Evolutionary conservation across 345 rosid species (phyloP).

Genomic region (Hirschfeldia incana): DNA sequence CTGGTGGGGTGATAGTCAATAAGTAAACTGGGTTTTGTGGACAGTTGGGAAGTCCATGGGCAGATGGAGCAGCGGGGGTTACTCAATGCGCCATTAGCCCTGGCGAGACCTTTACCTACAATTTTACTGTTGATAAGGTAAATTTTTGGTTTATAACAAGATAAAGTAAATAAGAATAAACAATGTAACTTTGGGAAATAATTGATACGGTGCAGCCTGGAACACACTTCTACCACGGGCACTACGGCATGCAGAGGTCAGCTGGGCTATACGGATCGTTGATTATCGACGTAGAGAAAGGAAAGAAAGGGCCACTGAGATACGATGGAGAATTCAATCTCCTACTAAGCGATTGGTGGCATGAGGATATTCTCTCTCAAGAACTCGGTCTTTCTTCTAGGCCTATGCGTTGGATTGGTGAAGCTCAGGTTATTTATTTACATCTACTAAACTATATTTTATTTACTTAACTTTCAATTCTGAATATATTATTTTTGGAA

Average conservation of each 20-base stretch:
- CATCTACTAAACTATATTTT: not conserved
- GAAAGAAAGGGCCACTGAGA: slow-evolving; percentile 58
- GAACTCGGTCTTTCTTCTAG: slow-evolving; percentile 69
- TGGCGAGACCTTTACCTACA: slow-evolving; percentile 72
- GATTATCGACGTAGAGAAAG: slow-evolving; percentile 56
- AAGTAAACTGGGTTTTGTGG: slow-evolving; percentile 1
- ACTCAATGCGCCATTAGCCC: slow-evolving; percentile 76
- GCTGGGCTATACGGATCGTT: slow-evolving; percentile 74
- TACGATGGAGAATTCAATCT: slow-evolving; percentile 67
- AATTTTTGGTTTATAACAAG: not conserved
- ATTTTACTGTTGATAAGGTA: slow-evolving; percentile 73
- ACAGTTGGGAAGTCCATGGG: slow-evolving; percentile 85
- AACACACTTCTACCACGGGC: slow-evolving; percentile 86
- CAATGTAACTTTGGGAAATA: not conserved
- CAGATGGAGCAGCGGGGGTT: slow-evolving; percentile 83
- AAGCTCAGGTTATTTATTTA: slow-evolving; percentile 58
- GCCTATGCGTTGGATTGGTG: slow-evolving; percentile 79
- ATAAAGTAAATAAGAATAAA: not conserved
- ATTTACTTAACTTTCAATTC: not conserved
- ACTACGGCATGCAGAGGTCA: slow-evolving; percentile 86
- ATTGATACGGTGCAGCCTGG: slow-evolving; percentile 53
- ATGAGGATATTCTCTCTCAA: slow-evolving; percentile 55
- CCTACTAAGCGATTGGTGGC: slow-evolving; percentile 90
- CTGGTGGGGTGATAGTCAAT: no score
- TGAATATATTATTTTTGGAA: not conserved